Evolutionary conservation across 257 asterid species (phyloP).

Genomic region (Plectranthus barbatus): DNA sequence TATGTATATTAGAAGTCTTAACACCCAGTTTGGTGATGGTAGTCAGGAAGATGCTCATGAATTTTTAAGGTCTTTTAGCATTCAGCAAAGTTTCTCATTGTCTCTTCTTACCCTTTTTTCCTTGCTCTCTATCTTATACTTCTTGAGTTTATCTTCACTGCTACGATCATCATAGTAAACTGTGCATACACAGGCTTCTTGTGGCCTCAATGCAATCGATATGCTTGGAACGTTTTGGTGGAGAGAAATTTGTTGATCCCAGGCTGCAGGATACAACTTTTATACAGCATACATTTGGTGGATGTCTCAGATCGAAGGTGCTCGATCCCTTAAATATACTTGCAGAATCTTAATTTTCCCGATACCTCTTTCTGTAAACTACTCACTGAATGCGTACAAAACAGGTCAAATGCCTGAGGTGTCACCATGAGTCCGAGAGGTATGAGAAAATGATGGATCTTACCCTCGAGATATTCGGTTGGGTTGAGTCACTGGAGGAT

Average conservation of each 20-base stretch:
- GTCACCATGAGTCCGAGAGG: conserved; percentile 67
- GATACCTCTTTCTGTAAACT: not conserved
- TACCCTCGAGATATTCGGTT: conserved; percentile 72
- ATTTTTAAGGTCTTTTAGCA: conserved; percentile 50
- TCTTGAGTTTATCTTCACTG: not conserved
- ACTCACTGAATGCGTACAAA: conserved; percentile 1
- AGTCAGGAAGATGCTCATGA: conserved; percentile 97
- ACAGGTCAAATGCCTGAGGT: conserved; percentile 76
- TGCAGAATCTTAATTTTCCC: not conserved
- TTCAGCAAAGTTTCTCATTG: not conserved
- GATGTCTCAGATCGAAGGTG: conserved; percentile 81
- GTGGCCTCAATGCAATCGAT: conserved; percentile 92
- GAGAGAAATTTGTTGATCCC: conserved; percentile 61
- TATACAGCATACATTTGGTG: conserved; percentile 74
- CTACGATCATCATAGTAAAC: not conserved
- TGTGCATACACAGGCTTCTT: conserved; percentile 47
- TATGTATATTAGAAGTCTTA: conserved; percentile 54
- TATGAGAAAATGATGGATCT: conserved; percentile 81
- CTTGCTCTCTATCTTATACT: not conserved
- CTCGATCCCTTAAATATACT: not conserved
- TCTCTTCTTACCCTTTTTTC: not conserved
- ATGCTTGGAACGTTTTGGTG: conserved; percentile 73
- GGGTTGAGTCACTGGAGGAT: conserved; percentile 76
- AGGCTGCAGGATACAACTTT: conserved; percentile 78
- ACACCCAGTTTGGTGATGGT: conserved; percentile 79